Evolutionary conservation across 176 grass and related monocot genomes (phyloP).

Genomic region (Dactylis glomerata): DNA sequence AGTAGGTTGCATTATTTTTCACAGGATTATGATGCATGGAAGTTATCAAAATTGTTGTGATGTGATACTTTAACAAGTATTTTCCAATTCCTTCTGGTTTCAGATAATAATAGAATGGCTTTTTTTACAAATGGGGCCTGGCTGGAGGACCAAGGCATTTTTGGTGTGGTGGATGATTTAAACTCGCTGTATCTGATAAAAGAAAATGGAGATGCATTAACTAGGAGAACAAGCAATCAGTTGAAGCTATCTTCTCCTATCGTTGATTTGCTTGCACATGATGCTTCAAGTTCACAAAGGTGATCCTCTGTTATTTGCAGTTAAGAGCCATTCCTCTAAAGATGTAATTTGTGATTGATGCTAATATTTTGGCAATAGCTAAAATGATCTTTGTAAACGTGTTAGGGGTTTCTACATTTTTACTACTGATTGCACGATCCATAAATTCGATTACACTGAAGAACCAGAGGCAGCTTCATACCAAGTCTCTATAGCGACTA

Average conservation of each 20-base stretch:
- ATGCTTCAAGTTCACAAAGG: conserved; percentile 48
- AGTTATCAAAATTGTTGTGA: conserved; percentile 21
- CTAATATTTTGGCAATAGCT: conserved; percentile 33
- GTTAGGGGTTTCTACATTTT: conserved; percentile 68
- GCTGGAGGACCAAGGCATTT: conserved; percentile 74
- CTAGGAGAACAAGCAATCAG: conserved; percentile 63
- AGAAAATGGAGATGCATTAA: conserved; percentile 66
- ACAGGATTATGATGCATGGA: conserved; percentile 12
- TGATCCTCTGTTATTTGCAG: conserved; percentile 50
- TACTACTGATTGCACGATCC: conserved; percentile 60
- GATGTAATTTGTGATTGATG: neutral
- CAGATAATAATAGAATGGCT: conserved; percentile 65
- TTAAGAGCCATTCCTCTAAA: conserved; percentile 18
- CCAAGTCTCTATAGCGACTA: conserved; percentile 45
- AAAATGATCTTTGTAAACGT: conserved; percentile 27
- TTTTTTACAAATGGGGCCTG: conserved; percentile 76
- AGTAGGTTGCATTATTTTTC: conserved; percentile 11
- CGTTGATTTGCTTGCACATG: conserved; percentile 46
- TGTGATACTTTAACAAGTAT: neutral
- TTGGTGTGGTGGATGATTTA: conserved; percentile 62
- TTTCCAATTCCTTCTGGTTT: conserved; percentile 42
- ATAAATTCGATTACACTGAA: conserved; percentile 63
- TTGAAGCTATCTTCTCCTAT: conserved; percentile 68
- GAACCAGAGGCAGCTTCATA: conserved; percentile 32
- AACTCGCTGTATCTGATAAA: conserved; percentile 79